Conservation (phyloP, 768 basidiomycete species). For the Lactifluus rugatus region DNA sequence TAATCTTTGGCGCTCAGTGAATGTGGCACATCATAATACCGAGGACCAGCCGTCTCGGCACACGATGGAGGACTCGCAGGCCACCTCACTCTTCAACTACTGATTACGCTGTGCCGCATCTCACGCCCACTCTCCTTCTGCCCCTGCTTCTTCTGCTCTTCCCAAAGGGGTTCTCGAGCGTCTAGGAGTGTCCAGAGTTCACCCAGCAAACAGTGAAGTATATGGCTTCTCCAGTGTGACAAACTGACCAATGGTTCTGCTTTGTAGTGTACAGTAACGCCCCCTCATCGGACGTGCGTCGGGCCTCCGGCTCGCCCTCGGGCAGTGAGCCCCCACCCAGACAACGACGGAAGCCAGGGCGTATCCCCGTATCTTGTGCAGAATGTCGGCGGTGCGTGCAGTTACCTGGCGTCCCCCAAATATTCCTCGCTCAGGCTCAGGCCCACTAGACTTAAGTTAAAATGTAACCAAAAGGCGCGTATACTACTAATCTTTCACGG, state of each 20-base stretch:
- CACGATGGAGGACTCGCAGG: neutral
- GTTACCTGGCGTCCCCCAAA: neutral
- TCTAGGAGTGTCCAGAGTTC: neutral
- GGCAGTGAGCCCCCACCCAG: conserved; percentile 9
- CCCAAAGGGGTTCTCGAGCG: neutral
- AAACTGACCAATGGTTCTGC: neutral
- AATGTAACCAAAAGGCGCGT: conserved; percentile 54
- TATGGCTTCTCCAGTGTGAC: neutral
- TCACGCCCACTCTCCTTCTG: neutral
- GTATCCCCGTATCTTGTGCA: conserved; percentile 26
- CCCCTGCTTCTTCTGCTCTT: neutral
- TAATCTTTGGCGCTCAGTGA: neutral
- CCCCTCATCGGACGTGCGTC: neutral
- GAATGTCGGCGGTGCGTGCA: conserved; percentile 32
- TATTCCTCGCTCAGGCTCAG: neutral
- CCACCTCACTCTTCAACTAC: too few relatives aligned
- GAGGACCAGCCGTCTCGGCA: neutral
- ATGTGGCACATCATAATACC: neutral
- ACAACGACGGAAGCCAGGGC: conserved; percentile 21
- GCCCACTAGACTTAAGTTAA: conserved; percentile 43
- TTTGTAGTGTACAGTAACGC: neutral
- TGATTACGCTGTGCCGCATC: too few relatives aligned
- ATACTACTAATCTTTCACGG: neutral
- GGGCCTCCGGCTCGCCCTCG: neutral
- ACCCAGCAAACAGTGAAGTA: neutral